These are phyloP conservation scores for Triticum urartu DNA, from an alignment of 176 grass and related monocot species.

Conservation along the genomic window DNA sequence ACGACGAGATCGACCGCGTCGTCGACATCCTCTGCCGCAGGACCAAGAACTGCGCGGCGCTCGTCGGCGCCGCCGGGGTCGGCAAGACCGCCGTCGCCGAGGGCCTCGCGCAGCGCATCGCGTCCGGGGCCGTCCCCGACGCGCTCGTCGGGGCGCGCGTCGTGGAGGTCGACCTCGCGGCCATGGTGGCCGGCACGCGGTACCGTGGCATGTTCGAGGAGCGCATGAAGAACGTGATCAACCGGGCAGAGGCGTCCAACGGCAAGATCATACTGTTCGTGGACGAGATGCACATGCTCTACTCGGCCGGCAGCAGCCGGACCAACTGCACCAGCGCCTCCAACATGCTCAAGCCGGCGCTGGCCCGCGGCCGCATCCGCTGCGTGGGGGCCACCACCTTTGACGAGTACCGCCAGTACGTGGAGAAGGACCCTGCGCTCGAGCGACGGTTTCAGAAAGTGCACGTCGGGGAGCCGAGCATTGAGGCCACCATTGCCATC, in stretches of 20 bases:
- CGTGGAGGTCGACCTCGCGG: background rate
- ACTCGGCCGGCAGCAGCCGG: background rate
- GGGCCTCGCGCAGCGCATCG: background rate
- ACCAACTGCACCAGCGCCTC: background rate
- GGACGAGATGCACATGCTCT: background rate
- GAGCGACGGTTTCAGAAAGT: background rate
- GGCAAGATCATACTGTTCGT: background rate
- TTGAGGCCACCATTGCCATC: background rate
- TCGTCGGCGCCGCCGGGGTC: background rate
- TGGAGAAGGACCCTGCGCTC: background rate
- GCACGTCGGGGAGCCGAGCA: background rate
- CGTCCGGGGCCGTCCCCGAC: background rate
- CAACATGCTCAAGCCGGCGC: background rate
- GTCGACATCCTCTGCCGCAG: background rate
- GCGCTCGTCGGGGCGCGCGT: too few relatives aligned
- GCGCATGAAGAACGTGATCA: background rate
- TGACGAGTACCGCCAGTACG: background rate
- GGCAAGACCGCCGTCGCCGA: background rate
- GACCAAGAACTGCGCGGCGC: background rate
- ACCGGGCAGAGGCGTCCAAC: background rate
- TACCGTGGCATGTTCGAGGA: background rate
- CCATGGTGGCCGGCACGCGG: background rate
- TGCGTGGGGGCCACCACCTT: background rate
- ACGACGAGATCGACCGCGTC: slow-evolving; percentile 2
- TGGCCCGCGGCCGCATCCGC: background rate